Conservation (phyloP, 768 basidiomycete species). For the Boletus rex-veris region DNA sequence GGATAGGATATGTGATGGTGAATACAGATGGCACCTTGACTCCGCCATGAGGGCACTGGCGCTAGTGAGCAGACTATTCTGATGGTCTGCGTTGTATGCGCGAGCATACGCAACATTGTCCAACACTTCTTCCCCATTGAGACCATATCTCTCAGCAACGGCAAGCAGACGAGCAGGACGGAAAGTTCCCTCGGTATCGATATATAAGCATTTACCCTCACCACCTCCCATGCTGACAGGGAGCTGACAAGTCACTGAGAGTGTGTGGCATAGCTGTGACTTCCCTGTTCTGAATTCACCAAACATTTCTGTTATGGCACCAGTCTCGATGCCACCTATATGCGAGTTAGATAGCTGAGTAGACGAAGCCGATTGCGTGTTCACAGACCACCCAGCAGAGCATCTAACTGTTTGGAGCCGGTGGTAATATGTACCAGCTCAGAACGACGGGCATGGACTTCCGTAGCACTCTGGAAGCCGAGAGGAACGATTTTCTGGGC, state of each 20-base stretch:
- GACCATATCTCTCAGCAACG: constrained; percentile 92
- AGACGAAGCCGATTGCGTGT: neutral
- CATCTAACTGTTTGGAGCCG: constrained; percentile 93
- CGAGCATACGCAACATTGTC: constrained; percentile 98
- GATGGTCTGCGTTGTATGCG: constrained; percentile 98
- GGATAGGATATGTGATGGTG: constrained; percentile 3
- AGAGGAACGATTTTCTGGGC: constrained; percentile 95
- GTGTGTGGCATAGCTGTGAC: constrained; percentile 95
- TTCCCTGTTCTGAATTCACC: constrained; percentile 99
- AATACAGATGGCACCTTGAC: constrained; percentile 63
- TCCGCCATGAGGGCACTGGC: constrained; percentile 99
- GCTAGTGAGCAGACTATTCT: constrained; percentile 80
- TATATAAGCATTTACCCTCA: constrained; percentile 98
- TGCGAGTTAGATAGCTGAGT: constrained; percentile 12
- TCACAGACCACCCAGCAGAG: constrained; percentile 79
- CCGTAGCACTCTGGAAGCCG: constrained; percentile 97
- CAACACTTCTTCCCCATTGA: constrained; percentile 95
- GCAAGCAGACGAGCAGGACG: constrained; percentile 93
- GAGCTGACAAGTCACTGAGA: constrained; percentile 96
- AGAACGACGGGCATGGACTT: constrained; percentile 90
- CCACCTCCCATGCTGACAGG: constrained; percentile 98
- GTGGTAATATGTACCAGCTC: constrained; percentile 97
- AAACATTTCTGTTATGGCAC: constrained; percentile 96
- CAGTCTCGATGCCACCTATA: constrained; percentile 93
- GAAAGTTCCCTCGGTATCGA: constrained; percentile 99